Evolutionary conservation across 1,284 basidiomycete species (phyloP), one percentile per base, ranked within the genome.

Genomic region (Hypsizygus ulmarius): DNA sequence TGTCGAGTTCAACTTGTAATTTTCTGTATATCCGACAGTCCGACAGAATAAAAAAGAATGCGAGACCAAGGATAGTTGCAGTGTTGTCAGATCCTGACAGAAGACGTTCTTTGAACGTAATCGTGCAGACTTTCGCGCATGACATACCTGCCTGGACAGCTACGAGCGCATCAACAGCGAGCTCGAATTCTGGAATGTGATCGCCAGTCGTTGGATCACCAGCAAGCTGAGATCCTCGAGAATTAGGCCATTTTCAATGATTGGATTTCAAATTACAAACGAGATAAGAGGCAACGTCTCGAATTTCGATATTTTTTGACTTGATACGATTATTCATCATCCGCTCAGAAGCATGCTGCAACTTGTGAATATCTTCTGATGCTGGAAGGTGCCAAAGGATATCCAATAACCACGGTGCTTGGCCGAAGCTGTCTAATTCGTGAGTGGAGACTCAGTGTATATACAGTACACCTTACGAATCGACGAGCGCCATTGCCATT

Each of bases 71-170:
- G 10, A 47, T 47, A 11, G 42, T 44, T 2, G 54, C 51, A 3
- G 51, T 51, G 27, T 44, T 56, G 33, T 58, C 55, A 1, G 55
- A 54, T 1, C 57, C 55, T 54, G 28, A 21, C 3, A 3, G 34
- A 4, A 30, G 21, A 9, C 3, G 3, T 44, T 11, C 25, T 9
- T 16, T 14, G n/a, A 37, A 16, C 3, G 16, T 15, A 45, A 3
- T 5, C 27, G 4, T n/a, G 11, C 12, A 18, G 25, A 32, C 21
- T 29, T 10, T 34, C n/a, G n/a, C n/a, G 14, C 6, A 32, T 10
- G 21, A 41, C 51, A 30, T 16, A 57, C 57, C 57, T 1, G 50
- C 58, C 47, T 59, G 56, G 10, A 57, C 52, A 0, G 54, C 58
- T 4, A 56, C 50, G 7, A 58, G 30, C 15, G 54, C 47, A n/a